These are phyloP conservation scores for Gossypium thurberi DNA, from an alignment of 345 rosid species.

Conservation along the genomic window DNA sequence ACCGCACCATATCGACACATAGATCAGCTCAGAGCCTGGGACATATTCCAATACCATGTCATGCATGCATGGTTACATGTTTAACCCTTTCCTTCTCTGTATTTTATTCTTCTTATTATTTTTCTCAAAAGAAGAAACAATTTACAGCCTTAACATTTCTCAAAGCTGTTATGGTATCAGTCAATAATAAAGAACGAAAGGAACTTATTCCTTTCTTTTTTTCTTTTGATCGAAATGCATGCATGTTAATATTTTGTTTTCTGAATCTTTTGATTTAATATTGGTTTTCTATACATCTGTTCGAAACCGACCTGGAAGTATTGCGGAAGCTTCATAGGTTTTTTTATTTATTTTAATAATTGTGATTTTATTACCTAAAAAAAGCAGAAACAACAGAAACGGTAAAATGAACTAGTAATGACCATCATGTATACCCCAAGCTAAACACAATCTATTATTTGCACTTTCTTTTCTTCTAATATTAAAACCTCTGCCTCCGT, in stretches of 20 bases:
- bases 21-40: neutral
- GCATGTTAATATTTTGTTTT: neutral
- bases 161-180: neutral
- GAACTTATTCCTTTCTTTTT: neutral
- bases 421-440: too few species aligned
- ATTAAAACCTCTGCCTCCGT: too few species aligned
- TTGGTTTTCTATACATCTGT: neutral
- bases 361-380: too few species aligned
- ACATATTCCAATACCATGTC: conserved; percentile 6
- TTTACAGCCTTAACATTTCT: conserved; percentile 1
- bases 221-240: neutral
- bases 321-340: neutral
- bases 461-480: too few species aligned
- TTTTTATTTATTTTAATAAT: too few species aligned
- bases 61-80: neutral
- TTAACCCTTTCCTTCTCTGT: neutral
- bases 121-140: neutral
- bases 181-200: neutral
- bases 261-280: neutral
- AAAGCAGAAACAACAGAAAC: too few species aligned
- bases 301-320: neutral
- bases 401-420: too few species aligned
- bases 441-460: too few species aligned
- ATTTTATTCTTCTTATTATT: conserved; percentile 2
- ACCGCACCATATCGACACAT: neutral